These are phyloP conservation scores for Pyrus bretschneideri DNA, from an alignment of 306 rosid genomes.

Conservation along the genomic window DNA sequence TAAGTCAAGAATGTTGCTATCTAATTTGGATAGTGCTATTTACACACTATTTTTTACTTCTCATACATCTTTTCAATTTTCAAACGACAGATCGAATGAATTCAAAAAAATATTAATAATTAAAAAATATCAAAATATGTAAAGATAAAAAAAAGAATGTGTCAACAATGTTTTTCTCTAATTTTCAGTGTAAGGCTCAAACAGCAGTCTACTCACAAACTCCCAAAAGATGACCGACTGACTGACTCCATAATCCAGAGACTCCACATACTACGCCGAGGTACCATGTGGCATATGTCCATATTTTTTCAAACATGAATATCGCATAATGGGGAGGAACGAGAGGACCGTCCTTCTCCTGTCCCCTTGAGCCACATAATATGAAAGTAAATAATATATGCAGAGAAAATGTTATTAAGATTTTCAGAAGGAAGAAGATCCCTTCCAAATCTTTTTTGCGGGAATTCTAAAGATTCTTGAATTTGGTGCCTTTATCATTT, in stretches of 20 bases:
- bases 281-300: not conserved
- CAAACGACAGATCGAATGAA: too few relatives aligned
- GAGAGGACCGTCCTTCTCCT: not conserved
- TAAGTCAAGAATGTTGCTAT: not conserved
- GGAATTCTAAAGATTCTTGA: too few relatives aligned
- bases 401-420: not conserved
- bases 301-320: not conserved
- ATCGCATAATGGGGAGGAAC: not conserved
- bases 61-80: too few relatives aligned
- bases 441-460: fast-evolving
- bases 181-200: not conserved
- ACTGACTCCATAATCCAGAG: not conserved
- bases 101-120: too few relatives aligned
- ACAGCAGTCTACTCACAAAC: not conserved
- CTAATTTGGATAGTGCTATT: too few relatives aligned
- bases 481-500: fast-evolving
- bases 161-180: too few relatives aligned
- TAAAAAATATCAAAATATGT: too few relatives aligned
- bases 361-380: not conserved
- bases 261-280: not conserved
- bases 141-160: too few relatives aligned
- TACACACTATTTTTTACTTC: too few relatives aligned
- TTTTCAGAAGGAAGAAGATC: not conserved
- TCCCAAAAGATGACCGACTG: not conserved
- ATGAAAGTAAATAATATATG: not conserved